A percentile compares a stretch with the other conserved stretches of the same genome.
phyloP scores from a whole-genome alignment of 345 rosid species.

The Raphanus raphanistrum region DNA sequence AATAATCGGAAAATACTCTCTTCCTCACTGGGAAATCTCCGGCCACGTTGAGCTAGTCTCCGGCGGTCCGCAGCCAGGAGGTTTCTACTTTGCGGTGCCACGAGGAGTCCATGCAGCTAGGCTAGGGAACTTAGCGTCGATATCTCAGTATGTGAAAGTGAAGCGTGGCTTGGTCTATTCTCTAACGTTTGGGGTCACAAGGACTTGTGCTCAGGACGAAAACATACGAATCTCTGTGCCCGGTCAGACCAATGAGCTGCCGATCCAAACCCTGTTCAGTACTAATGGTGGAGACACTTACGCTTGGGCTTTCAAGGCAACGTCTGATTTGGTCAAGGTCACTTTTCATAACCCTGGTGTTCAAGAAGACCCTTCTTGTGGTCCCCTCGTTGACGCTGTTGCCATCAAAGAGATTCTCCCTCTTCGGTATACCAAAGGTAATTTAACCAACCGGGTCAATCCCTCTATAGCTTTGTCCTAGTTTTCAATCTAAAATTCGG shows the following conservation, averaged over 20 bases:
- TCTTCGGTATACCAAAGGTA: conserved; percentile 46
- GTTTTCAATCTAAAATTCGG: neutral
- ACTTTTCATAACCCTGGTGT: conserved; percentile 79
- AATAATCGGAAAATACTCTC: conserved; percentile 72
- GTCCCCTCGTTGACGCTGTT: conserved; percentile 76
- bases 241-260: conserved; percentile 54
- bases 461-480: neutral
- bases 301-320: conserved; percentile 68
- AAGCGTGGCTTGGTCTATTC: conserved; percentile 54
- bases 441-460: neutral
- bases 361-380: conserved; percentile 83
- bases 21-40: conserved; percentile 72
- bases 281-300: conserved; percentile 82
- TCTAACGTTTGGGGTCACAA: conserved; percentile 74
- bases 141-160: conserved; percentile 57
- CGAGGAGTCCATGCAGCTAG: conserved; percentile 78
- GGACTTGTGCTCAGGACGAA: conserved; percentile 85
- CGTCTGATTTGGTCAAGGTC: conserved; percentile 49
- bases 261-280: conserved; percentile 72
- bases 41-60: conserved; percentile 74
- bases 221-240: conserved; percentile 54
- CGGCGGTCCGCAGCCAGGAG: conserved; percentile 86
- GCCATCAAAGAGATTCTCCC: conserved; percentile 78
- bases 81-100: conserved; percentile 65
- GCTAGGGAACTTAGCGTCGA: conserved; percentile 76